A percentile compares a stretch with the other conserved stretches of the same genome.
phyloP scores from a whole-genome alignment of 768 basidiomycete species.

The Exidia glandulosa region DNA sequence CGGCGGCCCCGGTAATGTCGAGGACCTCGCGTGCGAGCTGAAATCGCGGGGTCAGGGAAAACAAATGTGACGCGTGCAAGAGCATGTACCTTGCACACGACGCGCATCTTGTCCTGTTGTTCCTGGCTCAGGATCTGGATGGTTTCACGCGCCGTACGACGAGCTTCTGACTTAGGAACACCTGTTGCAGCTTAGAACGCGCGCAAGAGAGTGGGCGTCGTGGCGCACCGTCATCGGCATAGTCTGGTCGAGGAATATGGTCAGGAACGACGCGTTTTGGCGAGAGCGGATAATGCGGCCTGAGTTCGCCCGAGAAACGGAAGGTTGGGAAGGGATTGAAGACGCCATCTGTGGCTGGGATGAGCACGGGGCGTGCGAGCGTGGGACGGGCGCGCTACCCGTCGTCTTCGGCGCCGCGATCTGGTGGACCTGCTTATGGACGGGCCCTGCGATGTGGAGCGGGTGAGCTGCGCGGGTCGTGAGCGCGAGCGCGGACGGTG shows the following conservation, averaged over 20 bases:
- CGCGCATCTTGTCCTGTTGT: constrained; percentile 85
- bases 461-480: neutral
- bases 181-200: constrained; percentile 27
- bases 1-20: constrained; percentile 75
- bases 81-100: constrained; percentile 56
- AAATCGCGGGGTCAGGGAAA: neutral
- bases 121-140: constrained; percentile 55
- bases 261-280: constrained; percentile 64
- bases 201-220: constrained; percentile 7
- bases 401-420: neutral
- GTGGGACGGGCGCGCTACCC: neutral
- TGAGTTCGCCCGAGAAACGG: constrained; percentile 65
- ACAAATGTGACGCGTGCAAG: neutral
- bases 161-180: constrained; percentile 45
- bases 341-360: constrained; percentile 43
- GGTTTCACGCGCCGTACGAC: constrained; percentile 41
- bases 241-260: constrained; percentile 82
- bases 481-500: neutral
- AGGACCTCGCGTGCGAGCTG: constrained; percentile 89
- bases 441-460: neutral
- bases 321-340: constrained; percentile 73
- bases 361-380: neutral
- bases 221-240: constrained; percentile 58
- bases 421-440: neutral
- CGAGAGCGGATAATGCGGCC: constrained; percentile 84